Percentiles rank a stretch among this genome's conserved stretches.
phyloP scores from a whole-genome alignment of 306 rosid species.

The Argentina anserina region DNA sequence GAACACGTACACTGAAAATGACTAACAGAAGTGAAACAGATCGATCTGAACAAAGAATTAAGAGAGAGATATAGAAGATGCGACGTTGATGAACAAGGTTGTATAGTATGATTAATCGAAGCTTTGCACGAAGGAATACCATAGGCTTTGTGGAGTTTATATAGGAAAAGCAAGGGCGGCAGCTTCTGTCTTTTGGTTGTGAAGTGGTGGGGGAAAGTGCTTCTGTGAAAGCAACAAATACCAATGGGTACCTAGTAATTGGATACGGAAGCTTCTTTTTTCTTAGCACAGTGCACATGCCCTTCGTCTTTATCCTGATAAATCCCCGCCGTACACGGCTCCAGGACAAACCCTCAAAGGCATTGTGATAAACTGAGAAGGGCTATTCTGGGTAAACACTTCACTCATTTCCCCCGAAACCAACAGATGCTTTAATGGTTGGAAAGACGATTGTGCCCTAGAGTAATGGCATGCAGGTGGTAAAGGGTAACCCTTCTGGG shows the following conservation, averaged over 20 bases:
- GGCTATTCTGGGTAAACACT: neutral
- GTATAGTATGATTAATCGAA: neutral
- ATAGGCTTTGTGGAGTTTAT: conserved; percentile 22
- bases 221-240: conserved; percentile 10
- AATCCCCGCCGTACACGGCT: conserved; percentile 10
- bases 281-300: conserved; percentile 11
- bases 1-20: neutral
- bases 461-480: conserved; percentile 2
- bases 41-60: neutral
- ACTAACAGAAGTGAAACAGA: neutral
- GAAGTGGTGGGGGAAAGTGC: conserved; percentile 5
- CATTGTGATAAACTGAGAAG: neutral
- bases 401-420: too few species aligned
- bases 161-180: conserved; percentile 13
- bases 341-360: neutral
- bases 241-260: too few species aligned
- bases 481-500: neutral
- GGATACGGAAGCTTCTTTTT: conserved; percentile 10
- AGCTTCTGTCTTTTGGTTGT: conserved; percentile 2
- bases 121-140: conserved; percentile 34
- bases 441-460: neutral
- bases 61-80: neutral
- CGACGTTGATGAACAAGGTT: neutral
- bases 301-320: neutral
- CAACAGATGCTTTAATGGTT: too few species aligned